These are phyloP conservation scores for Filosporella fistucella DNA, from an alignment of 495 filamentous ascomycete genomes.

Conservation along the genomic window DNA sequence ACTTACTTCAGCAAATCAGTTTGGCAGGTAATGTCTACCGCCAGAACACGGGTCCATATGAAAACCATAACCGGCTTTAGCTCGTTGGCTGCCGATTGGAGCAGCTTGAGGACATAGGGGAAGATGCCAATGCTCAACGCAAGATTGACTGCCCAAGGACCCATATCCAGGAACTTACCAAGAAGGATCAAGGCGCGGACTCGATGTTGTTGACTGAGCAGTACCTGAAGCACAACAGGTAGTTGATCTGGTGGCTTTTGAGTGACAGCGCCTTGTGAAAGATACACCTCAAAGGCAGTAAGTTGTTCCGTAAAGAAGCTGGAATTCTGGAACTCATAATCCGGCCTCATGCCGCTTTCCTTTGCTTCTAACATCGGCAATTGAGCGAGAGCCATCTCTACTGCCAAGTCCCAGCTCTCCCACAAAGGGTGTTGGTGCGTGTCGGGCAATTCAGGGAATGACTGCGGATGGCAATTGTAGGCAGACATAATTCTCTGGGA, in stretches of 20 bases:
- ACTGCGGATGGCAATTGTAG: conserved; percentile 91
- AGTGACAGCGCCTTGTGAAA: conserved; percentile 79
- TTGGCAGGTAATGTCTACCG: conserved; percentile 91
- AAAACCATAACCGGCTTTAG: conserved; percentile 99
- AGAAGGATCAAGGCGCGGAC: conserved; percentile 90
- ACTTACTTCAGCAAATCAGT: conserved; percentile 72
- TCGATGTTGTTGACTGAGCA: conserved; percentile 91
- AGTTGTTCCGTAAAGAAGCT: conserved; percentile 96
- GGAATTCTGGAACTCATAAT: conserved; percentile 91
- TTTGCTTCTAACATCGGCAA: conserved; percentile 74
- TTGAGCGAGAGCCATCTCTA: conserved; percentile 93
- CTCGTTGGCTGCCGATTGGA: conserved; percentile 92
- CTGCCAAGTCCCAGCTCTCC: conserved; percentile 96
- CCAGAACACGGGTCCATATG: conserved; percentile 96
- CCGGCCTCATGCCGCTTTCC: conserved; percentile 61
- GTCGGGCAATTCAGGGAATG: conserved; percentile 80
- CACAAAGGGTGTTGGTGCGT: conserved; percentile 92
- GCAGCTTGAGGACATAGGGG: conserved; percentile 91
- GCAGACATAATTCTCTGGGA: conserved; percentile 93
- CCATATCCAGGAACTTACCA: conserved; percentile 89
- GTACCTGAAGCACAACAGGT: conserved; percentile 91
- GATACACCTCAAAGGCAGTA: conserved; percentile 94
- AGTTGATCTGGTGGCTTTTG: conserved; percentile 89
- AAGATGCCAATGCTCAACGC: conserved; percentile 98
- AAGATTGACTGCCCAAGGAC: conserved; percentile 95